Base-by-base conservation (phyloP, 352 stramenopile species). In the Bremia lactucae region DNA sequence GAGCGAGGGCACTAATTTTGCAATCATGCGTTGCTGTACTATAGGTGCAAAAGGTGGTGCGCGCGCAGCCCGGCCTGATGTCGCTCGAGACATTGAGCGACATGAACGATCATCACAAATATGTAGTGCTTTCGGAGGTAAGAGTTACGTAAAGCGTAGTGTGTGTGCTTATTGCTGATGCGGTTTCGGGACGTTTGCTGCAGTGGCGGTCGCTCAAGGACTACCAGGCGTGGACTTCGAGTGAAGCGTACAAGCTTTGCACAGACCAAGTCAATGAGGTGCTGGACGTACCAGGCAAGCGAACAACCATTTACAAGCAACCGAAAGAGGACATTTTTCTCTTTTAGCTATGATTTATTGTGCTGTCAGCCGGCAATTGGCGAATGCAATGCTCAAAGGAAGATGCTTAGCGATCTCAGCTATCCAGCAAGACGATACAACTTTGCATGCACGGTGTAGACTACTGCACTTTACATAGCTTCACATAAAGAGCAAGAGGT, bases 251-350 rank as follows among this genome's bases (percentile, higher is more conserved):
- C 47, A 79, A 82, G 52, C 39, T 84, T 18, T 89, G 76, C 72
- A 92, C 79, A 11, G 58, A 64, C 14, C 82, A 89, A 65, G 83
- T 92, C 48, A 81, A 92, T 33, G 80, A 92, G 36, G 73, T 89
- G 46, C 67, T 92, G 46, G 80, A 92, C 42, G 63, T 88, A 19
- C 80, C 80, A 2, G 80, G 80, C 46, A 92, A 92, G 59, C 75
- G 72, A 36, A 92, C 80, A 28, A 85, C 74, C 37, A 87, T 92
- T 45, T 92, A 83, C 57, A 79, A 87, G 49, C 62, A 46, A 13
- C 74, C 76, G 9, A 57, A 89, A 21, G 76, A 92, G 34, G 77
- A 92, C 37, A 88, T 92, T 55, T 92, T 92, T 62, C 43, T 92
- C 31, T 62, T 92, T 36, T 92, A 69, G 55, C 24, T n/a, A n/a